Conservation (phyloP, 116 monocot species). For the Zostera marina region DNA sequence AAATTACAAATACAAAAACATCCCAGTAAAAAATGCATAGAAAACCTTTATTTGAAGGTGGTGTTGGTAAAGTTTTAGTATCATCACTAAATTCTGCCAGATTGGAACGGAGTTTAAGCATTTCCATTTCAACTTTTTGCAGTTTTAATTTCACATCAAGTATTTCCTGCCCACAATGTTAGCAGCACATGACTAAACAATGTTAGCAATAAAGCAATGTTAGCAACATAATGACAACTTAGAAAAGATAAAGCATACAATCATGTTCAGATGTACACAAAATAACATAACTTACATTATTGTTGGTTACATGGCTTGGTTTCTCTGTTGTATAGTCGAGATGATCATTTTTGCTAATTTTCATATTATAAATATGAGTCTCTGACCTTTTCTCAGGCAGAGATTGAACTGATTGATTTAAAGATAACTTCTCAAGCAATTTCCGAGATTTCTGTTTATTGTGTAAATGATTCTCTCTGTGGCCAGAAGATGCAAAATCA, state of each 20-base stretch:
- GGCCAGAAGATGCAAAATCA: constrained; percentile 10
- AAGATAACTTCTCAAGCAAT: constrained; percentile 10
- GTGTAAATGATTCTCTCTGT: constrained; percentile 11
- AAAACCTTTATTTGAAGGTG: constrained; percentile 22
- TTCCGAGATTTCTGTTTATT: constrained; percentile 14
- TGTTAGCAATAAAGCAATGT: background rate
- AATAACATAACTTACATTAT: constrained; percentile 24
- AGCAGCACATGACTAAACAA: background rate
- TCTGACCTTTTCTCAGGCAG: background rate
- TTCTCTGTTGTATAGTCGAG: constrained; percentile 5
- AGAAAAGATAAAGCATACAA: background rate
- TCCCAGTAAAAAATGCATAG: background rate
- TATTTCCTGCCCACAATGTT: constrained; percentile 42
- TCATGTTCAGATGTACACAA: background rate
- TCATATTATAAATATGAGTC: constrained; percentile 7
- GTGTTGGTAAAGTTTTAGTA: constrained; percentile 11
- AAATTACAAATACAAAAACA: background rate
- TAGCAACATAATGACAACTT: background rate
- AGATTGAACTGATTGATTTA: background rate
- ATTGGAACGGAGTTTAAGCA: constrained; percentile 58
- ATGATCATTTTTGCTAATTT: constrained; percentile 11
- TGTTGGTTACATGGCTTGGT: background rate
- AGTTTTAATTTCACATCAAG: constrained; percentile 40
- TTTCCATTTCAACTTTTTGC: constrained; percentile 49
- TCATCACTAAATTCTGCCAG: constrained; percentile 15